phyloP scores from a whole-genome alignment of 805 yeast genomes.

The Sugiyamaella floridensis region DNA sequence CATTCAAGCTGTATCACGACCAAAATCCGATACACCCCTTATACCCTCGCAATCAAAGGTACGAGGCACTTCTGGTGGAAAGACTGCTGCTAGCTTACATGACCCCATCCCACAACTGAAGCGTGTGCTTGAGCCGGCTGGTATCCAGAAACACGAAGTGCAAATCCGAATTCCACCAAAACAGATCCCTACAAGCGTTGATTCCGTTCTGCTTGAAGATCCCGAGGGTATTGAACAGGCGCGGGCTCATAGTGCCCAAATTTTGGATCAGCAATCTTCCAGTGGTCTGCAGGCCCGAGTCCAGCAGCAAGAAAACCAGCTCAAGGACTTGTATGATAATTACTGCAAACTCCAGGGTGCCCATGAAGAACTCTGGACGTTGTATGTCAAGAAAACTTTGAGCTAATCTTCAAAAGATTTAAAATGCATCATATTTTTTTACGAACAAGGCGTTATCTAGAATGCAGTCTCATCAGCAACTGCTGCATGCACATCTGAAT shows the following conservation, averaged over 20 bases:
- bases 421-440: neutral
- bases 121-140: conserved; percentile 10
- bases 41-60: conserved; percentile 5
- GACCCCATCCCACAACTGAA: conserved; percentile 25
- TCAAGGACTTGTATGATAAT: conserved; percentile 12
- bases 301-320: conserved; percentile 15
- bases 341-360: conserved; percentile 14
- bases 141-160: neutral
- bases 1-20: conserved; percentile 13
- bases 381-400: conserved; percentile 9
- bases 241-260: conserved; percentile 3
- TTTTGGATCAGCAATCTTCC: conserved; percentile 8
- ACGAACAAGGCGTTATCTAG: neutral
- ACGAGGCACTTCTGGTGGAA: neutral
- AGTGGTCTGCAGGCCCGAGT: conserved; percentile 13
- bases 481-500: conserved; percentile 12
- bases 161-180: conserved; percentile 10
- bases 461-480: conserved; percentile 17
- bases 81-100: conserved; percentile 2
- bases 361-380: conserved; percentile 23
- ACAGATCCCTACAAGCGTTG: neutral
- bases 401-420: neutral
- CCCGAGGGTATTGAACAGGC: conserved; percentile 5
- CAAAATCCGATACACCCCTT: neutral
- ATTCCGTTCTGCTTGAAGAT: neutral